A percentile compares a stretch with the other conserved stretches of the same genome.
Evolutionary conservation across 352 stramenopile genomes (phyloP).

Genomic region (Phytopythium chamaehyphon): DNA sequence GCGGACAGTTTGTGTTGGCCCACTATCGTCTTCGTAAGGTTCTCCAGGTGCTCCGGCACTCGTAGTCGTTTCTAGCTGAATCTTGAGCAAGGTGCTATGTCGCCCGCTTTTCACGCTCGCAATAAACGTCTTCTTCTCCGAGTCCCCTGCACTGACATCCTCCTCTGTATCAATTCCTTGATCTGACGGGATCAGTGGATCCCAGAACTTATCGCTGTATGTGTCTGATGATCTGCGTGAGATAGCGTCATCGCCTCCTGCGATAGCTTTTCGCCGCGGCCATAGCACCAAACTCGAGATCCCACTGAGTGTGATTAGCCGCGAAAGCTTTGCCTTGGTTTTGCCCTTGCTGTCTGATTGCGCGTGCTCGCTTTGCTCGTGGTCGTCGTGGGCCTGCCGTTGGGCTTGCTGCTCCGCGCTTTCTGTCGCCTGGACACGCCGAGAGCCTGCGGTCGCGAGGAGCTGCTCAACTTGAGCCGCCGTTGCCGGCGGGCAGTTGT

Average conservation of each 20-base stretch:
- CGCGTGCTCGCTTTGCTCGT: constrained; percentile 3
- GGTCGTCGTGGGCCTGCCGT: constrained; percentile 12
- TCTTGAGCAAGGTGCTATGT: constrained; percentile 29
- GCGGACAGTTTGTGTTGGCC: not conserved
- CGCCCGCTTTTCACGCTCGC: constrained; percentile 19
- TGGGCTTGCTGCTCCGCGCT: constrained; percentile 14
- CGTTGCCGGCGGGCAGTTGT: constrained; percentile 42
- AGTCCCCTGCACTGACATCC: not conserved
- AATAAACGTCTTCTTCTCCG: constrained; percentile 26
- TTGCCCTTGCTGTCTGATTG: not conserved
- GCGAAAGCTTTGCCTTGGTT: constrained; percentile 10
- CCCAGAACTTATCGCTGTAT: not conserved
- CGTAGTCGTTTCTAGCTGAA: constrained; percentile 19
- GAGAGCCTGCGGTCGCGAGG: constrained; percentile 43
- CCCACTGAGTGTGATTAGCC: constrained; percentile 29
- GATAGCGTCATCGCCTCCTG: not conserved
- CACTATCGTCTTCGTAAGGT: not conserved
- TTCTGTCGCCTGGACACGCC: constrained; percentile 11
- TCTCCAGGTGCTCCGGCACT: not conserved
- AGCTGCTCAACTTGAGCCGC: constrained; percentile 48
- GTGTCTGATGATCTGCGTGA: not conserved
- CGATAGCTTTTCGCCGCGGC: constrained; percentile 17
- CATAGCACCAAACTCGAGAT: constrained; percentile 30
- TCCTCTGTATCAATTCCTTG: not conserved
- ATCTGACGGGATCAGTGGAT: not conserved